Evolutionary conservation across 495 filamentous ascomycete genomes (phyloP).

Genomic region (Penicillium verhagenii): DNA sequence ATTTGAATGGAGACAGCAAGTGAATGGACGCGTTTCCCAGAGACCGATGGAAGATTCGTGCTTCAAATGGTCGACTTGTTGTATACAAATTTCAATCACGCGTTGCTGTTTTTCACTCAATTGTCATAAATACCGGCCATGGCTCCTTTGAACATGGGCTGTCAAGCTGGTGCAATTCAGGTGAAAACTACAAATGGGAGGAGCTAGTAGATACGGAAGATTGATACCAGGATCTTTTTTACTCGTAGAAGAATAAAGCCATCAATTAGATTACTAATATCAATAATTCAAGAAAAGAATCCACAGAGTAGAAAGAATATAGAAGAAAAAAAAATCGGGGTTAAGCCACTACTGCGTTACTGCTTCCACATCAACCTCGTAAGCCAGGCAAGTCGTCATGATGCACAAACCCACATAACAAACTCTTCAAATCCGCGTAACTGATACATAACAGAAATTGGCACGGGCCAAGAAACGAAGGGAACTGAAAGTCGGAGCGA

Average conservation of each 20-base stretch:
- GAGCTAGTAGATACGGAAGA: too few relatives aligned
- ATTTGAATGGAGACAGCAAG: too few relatives aligned
- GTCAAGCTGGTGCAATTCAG: too few relatives aligned
- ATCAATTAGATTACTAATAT: not conserved
- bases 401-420: not conserved
- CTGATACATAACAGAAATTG: constrained; percentile 19
- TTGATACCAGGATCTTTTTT: too few relatives aligned
- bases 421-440: constrained; percentile 23
- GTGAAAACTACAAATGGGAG: too few relatives aligned
- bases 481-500: constrained; percentile 27
- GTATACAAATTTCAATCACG: too few relatives aligned
- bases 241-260: not conserved
- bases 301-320: constrained; percentile 3
- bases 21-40: too few relatives aligned
- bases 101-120: too few relatives aligned
- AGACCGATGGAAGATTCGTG: too few relatives aligned
- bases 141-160: too few relatives aligned
- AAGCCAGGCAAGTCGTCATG: constrained; percentile 2
- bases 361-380: not conserved
- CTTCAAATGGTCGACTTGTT: too few relatives aligned
- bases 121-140: too few relatives aligned
- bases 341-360: constrained; percentile 3
- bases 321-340: constrained; percentile 11
- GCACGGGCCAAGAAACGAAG: constrained; percentile 19
- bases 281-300: not conserved